Base-by-base conservation (phyloP, 2,329 filamentous ascomycete species). In the Xylaria hypoxylon region DNA sequence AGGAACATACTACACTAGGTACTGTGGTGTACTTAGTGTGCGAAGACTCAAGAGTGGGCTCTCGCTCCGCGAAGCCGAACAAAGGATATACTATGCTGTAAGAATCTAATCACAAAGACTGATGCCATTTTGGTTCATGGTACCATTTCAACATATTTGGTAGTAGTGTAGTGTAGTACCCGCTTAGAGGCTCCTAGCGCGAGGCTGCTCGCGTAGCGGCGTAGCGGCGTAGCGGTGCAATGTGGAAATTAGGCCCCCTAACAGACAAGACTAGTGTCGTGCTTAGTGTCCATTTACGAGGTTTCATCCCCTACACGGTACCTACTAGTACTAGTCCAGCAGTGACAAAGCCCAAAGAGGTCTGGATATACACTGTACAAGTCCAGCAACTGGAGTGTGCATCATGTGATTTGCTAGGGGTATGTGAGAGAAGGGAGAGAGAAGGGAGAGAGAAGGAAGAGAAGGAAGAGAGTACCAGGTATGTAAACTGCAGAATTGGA, bases 191-290 rank as follows among this genome's bases (percentile, higher is more conserved):
- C 67, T 70, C 62, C 63, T 70, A 68, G 72, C 62, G 66, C 65
- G 66, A 74, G 70, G 69, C 69, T 74, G 65, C 56, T 68, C 63
- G 67, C 63, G 68, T 73, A 71, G 70, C 67, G 65, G 56, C 65
- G 56, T 63, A 63, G n/a, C n/a, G n/a, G 67, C 63, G 68, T 73
- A 71, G 70, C 67, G 65, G 56, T 66, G 56, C 64, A 63, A 35
- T 47, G 72, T 73, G 72, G 72, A 74, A 75, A 75, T 74, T 75
- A 74, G 53, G 48, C 62, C 62, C 65, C 66, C 66, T 66, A 61
- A 53, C n/a, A 42, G 62, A 56, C 44, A 50, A 50, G 33, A 38
- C 24, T 47, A 51, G 50, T 33, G 42, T 33, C 61, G 24, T 59
- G 58, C 52, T 62, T 62, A 64, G 67, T 53, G 64, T 60, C 64